phyloP scores from a whole-genome alignment of 2,329 filamentous ascomycete genomes.

The Tolypocladium pustulatum region DNA sequence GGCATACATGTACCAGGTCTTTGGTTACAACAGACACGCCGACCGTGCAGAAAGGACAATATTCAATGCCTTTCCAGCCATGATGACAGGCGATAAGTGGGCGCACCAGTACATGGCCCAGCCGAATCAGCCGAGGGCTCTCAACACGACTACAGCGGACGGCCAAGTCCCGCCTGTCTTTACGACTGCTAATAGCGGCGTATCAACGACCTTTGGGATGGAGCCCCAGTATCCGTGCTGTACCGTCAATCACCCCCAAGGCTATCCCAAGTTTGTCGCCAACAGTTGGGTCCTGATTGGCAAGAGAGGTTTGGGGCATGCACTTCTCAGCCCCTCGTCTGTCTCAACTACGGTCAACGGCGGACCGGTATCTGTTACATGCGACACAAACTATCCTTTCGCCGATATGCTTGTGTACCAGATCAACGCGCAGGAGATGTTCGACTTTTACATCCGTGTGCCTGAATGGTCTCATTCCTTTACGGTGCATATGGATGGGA shows the following conservation, averaged over 20 bases:
- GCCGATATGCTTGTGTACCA: constrained; percentile 16
- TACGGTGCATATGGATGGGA: constrained; percentile 9
- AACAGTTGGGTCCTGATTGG: constrained; percentile 33
- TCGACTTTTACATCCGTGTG: constrained; percentile 18
- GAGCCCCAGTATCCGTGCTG: constrained; percentile 45
- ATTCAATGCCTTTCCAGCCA: constrained; percentile 44
- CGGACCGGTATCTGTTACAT: constrained; percentile 26
- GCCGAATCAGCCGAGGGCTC: constrained; percentile 39
- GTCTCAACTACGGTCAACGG: constrained; percentile 25
- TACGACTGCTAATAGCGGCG: constrained; percentile 32
- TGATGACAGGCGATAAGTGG: constrained; percentile 42
- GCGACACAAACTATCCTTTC: constrained; percentile 37
- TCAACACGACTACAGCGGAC: constrained; percentile 25
- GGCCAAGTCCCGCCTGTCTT: constrained; percentile 21
- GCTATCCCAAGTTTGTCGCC: constrained; percentile 43
- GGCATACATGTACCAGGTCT: constrained; percentile 20
- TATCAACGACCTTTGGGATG: constrained; percentile 33
- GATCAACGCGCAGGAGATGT: constrained; percentile 12
- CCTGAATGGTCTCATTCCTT: constrained; percentile 12
- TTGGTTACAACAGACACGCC: constrained; percentile 28
- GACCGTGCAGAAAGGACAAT: constrained; percentile 40
- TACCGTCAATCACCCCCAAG: constrained; percentile 48
- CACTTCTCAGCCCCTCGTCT: constrained; percentile 34
- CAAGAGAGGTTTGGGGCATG: constrained; percentile 35
- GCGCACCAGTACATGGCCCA: constrained; percentile 43